Evolutionary conservation across 805 yeast genomes (phyloP), one percentile per base, ranked within the genome.

Genomic region (Pichia nakasei): DNA sequence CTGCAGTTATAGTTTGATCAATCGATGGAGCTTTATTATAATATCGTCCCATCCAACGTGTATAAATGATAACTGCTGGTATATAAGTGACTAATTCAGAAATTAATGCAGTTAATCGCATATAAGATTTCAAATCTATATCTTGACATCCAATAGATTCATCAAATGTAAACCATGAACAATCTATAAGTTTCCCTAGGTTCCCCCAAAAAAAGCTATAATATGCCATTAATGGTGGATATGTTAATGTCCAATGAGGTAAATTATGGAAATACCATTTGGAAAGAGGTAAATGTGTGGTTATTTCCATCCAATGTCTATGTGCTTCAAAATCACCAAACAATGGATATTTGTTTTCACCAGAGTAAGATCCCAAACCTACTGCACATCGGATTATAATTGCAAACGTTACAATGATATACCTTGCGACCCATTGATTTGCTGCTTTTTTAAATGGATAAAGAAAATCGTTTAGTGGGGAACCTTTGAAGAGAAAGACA

Each of bases 261-360:
- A 88, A 69, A 58, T 93, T 96, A 61, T 79, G 87, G 66, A 73
- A 85, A 58, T 93, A 93, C 98, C 98, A 93, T 49, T 82, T 53
- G 0, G 66, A 61, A 1, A 86, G 62, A 0, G 96, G 93, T 39
- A 89, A 60, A 52, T 80, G 78, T 34, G 71, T 78, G 0, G 97
- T 91, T 42, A 91, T 69, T 60, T 93, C 98, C 76, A 93, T 73
- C 98, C 98, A 93, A 61, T 91, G 98, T 52, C 98, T 75, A 61
- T 93, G 98, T 0, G 97, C 97, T 61, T 93, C 98, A 57, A 93
- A 91, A 59, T 93, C 98, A 7, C 98, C 98, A 67, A 69, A 79
- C 76, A 86, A 76, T 5, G 97, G 97, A 9, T 84, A 78, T 2
- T 70, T 66, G 9, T 65, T 64, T 48, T 62, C 59, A 0, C 98